phyloP scores from a whole-genome alignment of 352 stramenopile genomes.

The Phytophthora palmivora region DNA sequence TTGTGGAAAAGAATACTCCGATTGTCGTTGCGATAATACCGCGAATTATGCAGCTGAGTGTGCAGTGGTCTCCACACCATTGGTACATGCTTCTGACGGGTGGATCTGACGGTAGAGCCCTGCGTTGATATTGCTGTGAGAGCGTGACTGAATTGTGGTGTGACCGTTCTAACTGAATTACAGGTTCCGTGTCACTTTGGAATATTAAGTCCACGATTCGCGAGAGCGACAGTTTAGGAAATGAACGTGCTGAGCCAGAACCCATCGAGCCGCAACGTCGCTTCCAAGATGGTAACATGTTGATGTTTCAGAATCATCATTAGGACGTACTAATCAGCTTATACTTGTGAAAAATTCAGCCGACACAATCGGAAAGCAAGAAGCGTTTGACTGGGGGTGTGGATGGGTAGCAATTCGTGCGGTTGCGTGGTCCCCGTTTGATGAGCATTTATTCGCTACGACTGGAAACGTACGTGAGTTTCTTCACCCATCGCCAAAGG shows the following conservation, averaged over 20 bases:
- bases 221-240: slow-evolving; percentile 9
- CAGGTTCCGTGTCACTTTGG: slow-evolving; percentile 82
- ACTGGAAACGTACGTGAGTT: slow-evolving; percentile 79
- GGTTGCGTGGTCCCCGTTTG: slow-evolving; percentile 83
- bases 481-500: not conserved
- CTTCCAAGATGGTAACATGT: slow-evolving; percentile 75
- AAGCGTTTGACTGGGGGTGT: slow-evolving; percentile 84
- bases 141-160: slow-evolving; percentile 13
- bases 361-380: slow-evolving; percentile 83
- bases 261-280: slow-evolving; percentile 73
- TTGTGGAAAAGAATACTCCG: slow-evolving; percentile 58
- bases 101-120: slow-evolving; percentile 67
- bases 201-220: slow-evolving; percentile 58
- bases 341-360: slow-evolving; percentile 38
- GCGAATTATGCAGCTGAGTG: slow-evolving; percentile 64
- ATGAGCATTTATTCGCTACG: slow-evolving; percentile 84
- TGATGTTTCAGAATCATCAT: not conserved
- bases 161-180: not conserved
- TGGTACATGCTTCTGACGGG: slow-evolving; percentile 83
- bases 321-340: not conserved
- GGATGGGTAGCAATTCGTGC: slow-evolving; percentile 85
- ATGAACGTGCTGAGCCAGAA: slow-evolving; percentile 8
- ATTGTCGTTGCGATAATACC: slow-evolving; percentile 54
- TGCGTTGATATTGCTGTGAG: not conserved
- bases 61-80: slow-evolving; percentile 78